These are phyloP conservation scores for Didymella segeticola DNA, from an alignment of 2,329 filamentous ascomycete species.

Conservation along the genomic window DNA sequence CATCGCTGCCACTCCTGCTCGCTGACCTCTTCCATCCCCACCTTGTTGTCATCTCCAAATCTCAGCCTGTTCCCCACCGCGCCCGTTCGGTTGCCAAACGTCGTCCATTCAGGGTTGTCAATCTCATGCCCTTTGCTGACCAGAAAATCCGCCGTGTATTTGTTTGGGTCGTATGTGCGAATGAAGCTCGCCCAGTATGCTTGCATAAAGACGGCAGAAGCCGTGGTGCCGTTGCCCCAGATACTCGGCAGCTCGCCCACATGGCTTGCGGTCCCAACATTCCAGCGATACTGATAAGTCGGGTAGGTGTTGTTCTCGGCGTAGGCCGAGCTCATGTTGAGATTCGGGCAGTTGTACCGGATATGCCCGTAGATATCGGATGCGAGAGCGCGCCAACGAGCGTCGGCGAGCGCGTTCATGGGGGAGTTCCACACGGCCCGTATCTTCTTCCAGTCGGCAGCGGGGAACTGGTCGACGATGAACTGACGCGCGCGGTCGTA, in stretches of 20 bases:
- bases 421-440: constrained; percentile 38
- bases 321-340: constrained; percentile 49
- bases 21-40: constrained; percentile 39
- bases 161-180: constrained; percentile 50
- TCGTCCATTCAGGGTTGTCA: constrained; percentile 37
- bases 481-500: constrained; percentile 46
- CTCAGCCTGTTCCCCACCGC: constrained; percentile 28
- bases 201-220: constrained; percentile 40
- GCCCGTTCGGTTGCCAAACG: constrained; percentile 10
- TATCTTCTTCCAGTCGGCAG: constrained; percentile 38
- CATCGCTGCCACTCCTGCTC: constrained; percentile 33
- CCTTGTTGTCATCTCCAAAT: constrained; percentile 38
- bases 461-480: constrained; percentile 48
- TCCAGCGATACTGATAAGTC: constrained; percentile 59
- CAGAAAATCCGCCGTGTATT: constrained; percentile 35
- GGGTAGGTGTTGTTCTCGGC: constrained; percentile 34
- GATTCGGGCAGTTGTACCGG: constrained; percentile 57
- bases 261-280: constrained; percentile 51
- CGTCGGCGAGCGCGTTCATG: constrained; percentile 33
- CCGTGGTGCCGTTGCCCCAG: constrained; percentile 46
- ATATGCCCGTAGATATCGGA: constrained; percentile 56
- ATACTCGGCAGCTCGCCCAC: constrained; percentile 49
- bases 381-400: constrained; percentile 45
- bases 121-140: constrained; percentile 23
- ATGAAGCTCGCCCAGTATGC: constrained; percentile 57